Evolutionary conservation across 495 filamentous ascomycete genomes (phyloP).

Genomic region (Lasiosphaeria miniovina): DNA sequence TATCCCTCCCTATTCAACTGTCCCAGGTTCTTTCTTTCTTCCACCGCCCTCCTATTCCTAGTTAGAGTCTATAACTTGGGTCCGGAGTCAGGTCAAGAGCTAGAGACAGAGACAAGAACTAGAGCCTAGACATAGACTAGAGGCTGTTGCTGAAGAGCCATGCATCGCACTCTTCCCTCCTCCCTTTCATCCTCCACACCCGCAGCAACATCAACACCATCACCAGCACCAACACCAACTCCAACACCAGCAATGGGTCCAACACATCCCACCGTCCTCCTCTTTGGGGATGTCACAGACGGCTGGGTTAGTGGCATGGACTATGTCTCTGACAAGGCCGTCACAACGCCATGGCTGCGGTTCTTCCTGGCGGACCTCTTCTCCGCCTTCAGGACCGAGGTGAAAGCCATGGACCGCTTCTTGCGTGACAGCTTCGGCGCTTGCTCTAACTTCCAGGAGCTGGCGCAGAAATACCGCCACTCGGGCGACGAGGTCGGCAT

Average conservation of each 20-base stretch:
- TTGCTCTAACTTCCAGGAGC: neutral
- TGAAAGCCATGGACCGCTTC: neutral
- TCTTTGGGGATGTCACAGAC: constrained; percentile 3
- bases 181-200: neutral
- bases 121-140: no score
- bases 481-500: neutral
- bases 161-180: neutral
- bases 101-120: no score
- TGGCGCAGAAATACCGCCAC: neutral
- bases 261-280: neutral
- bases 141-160: no score
- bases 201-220: no score
- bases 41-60: no score
- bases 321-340: constrained; percentile 1
- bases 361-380: neutral
- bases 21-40: no score
- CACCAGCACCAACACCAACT: neutral
- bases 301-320: neutral
- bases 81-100: no score
- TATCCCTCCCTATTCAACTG: no score
- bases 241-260: neutral
- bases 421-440: neutral
- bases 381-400: neutral
- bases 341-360: constrained; percentile 2
- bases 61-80: no score